phyloP scores from a whole-genome alignment of 345 rosid species.

The Conringia planisiliqua region DNA sequence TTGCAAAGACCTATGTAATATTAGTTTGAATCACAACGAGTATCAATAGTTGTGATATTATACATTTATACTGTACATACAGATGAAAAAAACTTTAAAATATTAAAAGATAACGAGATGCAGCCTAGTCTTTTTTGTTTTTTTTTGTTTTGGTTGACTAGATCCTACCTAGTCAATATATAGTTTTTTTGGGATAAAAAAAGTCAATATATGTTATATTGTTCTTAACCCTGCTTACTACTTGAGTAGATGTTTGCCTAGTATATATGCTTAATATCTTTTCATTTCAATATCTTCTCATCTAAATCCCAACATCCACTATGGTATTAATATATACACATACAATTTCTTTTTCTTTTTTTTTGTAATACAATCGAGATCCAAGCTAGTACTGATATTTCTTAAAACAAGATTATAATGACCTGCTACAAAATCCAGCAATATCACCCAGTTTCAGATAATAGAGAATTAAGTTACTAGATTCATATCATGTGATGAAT shows the following conservation, averaged over 20 bases:
- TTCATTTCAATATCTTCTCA: background rate
- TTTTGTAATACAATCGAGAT: no score
- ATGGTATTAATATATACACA: background rate
- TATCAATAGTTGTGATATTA: background rate
- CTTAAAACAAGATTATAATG: background rate
- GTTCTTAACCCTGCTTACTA: background rate
- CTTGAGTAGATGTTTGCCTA: background rate
- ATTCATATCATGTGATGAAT: background rate
- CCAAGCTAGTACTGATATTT: background rate
- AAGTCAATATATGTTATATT: no score
- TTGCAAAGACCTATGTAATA: slow-evolving; percentile 73
- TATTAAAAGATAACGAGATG: background rate
- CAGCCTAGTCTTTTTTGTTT: no score
- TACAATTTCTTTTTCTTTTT: no score
- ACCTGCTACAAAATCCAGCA: background rate
- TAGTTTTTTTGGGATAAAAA: no score
- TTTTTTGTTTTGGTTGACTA: background rate
- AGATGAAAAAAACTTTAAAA: background rate
- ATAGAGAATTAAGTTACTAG: background rate
- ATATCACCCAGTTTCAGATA: background rate
- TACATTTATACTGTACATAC: background rate
- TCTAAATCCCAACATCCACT: background rate
- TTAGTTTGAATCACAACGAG: background rate
- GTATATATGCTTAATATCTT: background rate
- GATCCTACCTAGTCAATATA: background rate